Evolutionary conservation across 2,329 filamentous ascomycete genomes (phyloP), one percentile per base, ranked within the genome.

Genomic region (Mariannaea elegans): DNA sequence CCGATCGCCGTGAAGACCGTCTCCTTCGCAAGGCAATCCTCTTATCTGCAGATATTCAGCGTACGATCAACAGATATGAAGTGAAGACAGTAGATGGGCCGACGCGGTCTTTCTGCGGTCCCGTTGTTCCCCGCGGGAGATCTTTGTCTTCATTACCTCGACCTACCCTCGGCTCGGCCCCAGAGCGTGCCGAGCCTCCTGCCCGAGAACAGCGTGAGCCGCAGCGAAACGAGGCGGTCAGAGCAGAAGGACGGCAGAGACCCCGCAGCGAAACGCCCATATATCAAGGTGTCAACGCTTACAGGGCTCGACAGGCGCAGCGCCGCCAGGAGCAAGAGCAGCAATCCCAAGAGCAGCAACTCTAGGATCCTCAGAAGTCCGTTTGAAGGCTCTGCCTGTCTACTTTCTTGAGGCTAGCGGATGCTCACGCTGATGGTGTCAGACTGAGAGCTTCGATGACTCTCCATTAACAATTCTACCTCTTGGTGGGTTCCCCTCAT

Each of bases 11-110:
- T 27, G 63, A 68, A 1, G 75, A 77, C 47, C 56, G 61, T 1
- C 41, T 73, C 1, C 60, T 77, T 51, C 69, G 73, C 0, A 41
- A 66, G 12, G 73, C 70, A 0, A 70, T 74, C 1, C 54, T 76
- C 1, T 59, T 69, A 2, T 71, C 73, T 1, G 74, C 75, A 3
- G 32, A 39, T 2, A 36, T 36, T 5, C 14, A 13, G 14, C 5
- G 14, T n/a, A 36, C 10, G 7, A 5, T 36, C 6, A 36, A 36
- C 12, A 8, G 32, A n/a, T 36, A 36, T n/a, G 32, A 10, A 9
- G 32, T 5, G 7, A 36, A 36, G 32, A 36, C 7, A 36, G 32
- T 36, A 5, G 6, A 14, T 10, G 12, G 12, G 32, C 32, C 32
- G 12, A 9, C 32, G 13, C 12, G 5, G 12, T 36, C 32, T 4